Evolutionary conservation across 2,329 filamentous ascomycete species (phyloP), one percentile per base, ranked within the genome.

Genomic region (Parastagonospora nodorum): DNA sequence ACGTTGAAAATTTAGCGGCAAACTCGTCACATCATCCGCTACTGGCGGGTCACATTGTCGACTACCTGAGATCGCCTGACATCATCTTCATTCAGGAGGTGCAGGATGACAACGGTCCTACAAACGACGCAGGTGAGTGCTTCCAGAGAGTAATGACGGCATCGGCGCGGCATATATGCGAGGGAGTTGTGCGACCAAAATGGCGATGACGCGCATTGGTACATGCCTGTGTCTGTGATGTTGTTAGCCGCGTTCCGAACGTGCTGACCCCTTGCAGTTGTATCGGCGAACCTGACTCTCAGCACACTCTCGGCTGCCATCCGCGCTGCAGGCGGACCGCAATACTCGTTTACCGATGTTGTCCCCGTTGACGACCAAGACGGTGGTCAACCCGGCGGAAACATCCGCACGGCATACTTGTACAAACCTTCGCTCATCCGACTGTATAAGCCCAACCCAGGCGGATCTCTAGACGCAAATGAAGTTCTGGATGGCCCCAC

Each of bases 371-470:
- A 88, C 66, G 78, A 82, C 69, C 61, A 80, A 54, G 86, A 89
- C 57, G 88, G 88, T 50, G 88, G 88, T 30, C 74, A 83, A 53
- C 84, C 85, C 1, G 87, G 88, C 11, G 87, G 86, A 32, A 90
- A 90, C 75, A 90, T 90, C 70, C 87, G 87, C 38, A 77, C 78
- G 40, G 87, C 86, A 0, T 90, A 88, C 73, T 77, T 90, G 9
- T 90, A 88, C 80, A 83, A 86, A 33, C 78, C 85, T 0, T 76
- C 80, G 14, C 69, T 83, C 3, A 66, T 90, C 38, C 77, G 79
- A 41, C 81, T 89, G n/a, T 79, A 79, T 63, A 80, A 84, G 52
- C 77, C 80, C 43, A 84, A 82, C 66, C 79, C 78, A 0, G 87
- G 87, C 39, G 75, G 75, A 35, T 72, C 79, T 36, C 77, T 76